Evolutionary conservation across 2,329 filamentous ascomycete genomes (phyloP).

Genomic region (Acrodontium crateriforme): DNA sequence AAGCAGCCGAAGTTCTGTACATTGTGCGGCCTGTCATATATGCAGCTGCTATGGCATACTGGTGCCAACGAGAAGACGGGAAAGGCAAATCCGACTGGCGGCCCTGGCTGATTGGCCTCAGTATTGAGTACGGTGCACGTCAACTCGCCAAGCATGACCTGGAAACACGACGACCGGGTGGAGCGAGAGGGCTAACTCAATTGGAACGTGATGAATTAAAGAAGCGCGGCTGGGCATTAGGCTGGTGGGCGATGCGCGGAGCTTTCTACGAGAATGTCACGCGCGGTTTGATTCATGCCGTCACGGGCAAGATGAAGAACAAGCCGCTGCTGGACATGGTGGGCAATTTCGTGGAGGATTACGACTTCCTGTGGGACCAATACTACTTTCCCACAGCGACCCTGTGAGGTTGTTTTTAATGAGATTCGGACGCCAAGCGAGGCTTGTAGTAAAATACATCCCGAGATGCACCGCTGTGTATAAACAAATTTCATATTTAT

Average conservation of each 20-base stretch:
- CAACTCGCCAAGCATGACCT: conserved; percentile 62
- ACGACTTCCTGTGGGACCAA: conserved; percentile 95
- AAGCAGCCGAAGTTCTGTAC: conserved; percentile 78
- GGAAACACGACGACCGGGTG: conserved; percentile 49
- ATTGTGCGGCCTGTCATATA: conserved; percentile 82
- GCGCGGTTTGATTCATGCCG: conserved; percentile 49
- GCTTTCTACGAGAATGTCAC: conserved; percentile 92
- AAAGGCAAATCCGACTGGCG: conserved; percentile 72
- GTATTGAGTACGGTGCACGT: conserved; percentile 76
- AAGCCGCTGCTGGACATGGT: conserved; percentile 69
- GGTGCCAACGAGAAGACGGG: conserved; percentile 39
- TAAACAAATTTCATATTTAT: no score
- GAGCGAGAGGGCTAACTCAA: conserved; percentile 62
- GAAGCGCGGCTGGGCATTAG: conserved; percentile 77
- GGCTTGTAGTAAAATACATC: no score
- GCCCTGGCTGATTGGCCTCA: conserved; percentile 78
- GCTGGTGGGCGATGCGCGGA: conserved; percentile 95
- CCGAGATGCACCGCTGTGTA: no score
- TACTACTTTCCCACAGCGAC: conserved; percentile 75
- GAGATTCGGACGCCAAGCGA: no score
- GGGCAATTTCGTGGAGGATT: conserved; percentile 80
- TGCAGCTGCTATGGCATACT: conserved; percentile 65
- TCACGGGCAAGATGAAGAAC: conserved; percentile 56
- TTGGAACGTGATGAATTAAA: conserved; percentile 82
- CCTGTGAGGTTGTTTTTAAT: conserved; percentile 24